Percentiles rank a stretch among this genome's conserved stretches.
Conservation (phyloP, 2,329 filamentous ascomycete genomes). For the Colletotrichum horii region DNA sequence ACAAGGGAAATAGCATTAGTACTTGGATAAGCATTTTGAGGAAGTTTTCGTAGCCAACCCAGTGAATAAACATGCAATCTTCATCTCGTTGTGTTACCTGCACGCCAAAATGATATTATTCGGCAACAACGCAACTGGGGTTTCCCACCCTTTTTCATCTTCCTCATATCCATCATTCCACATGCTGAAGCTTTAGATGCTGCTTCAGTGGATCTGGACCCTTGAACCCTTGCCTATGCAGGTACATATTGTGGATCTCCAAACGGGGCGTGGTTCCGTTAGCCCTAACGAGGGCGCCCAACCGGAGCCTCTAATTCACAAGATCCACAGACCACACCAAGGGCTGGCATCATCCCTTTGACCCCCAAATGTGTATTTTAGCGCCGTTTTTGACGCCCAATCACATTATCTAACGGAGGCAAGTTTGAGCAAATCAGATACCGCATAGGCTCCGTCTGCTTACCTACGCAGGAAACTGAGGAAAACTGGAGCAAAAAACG, state of each 20-base stretch:
- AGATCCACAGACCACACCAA: neutral
- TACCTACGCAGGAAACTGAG: no score
- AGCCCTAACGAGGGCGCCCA: neutral
- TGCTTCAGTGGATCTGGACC: neutral
- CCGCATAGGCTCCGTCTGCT: no score
- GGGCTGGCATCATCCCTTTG: neutral
- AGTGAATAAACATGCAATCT: neutral
- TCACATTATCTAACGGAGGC: no score
- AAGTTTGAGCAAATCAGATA: no score
- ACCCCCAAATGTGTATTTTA: no score
- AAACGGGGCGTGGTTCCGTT: neutral
- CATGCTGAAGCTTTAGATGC: neutral
- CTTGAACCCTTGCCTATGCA: neutral
- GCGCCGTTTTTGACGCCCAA: no score
- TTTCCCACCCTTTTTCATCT: neutral
- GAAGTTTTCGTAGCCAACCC: neutral
- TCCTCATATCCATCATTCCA: neutral
- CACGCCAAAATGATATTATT: neutral
- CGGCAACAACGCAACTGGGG: neutral
- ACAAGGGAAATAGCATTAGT: no score
- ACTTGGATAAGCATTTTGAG: neutral
- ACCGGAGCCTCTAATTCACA: neutral
- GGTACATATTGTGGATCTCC: neutral
- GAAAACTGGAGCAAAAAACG: no score
- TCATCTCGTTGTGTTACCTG: neutral